These are phyloP conservation scores for Letharia lupina DNA, from an alignment of 495 filamentous ascomycete genomes.

Conservation along the genomic window DNA sequence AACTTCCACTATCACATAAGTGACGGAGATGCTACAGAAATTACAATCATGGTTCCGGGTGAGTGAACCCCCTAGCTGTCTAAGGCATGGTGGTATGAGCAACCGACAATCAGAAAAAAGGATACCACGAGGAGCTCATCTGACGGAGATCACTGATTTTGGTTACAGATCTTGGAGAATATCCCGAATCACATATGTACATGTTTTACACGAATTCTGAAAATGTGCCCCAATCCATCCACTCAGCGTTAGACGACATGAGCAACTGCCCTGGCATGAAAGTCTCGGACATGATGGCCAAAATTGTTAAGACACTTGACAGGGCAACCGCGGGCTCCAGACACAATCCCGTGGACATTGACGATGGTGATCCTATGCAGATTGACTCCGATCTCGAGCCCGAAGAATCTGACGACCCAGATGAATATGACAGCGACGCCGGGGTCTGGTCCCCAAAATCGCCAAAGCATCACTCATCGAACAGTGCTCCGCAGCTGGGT, in stretches of 20 bases:
- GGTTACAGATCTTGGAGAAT: slow-evolving; percentile 50
- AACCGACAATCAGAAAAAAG: too few relatives aligned
- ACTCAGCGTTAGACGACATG: slow-evolving; percentile 39
- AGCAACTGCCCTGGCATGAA: slow-evolving; percentile 26
- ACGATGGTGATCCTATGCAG: slow-evolving; percentile 19
- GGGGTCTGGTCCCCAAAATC: slow-evolving; percentile 20
- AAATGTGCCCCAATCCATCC: slow-evolving; percentile 38
- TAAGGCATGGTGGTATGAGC: background rate
- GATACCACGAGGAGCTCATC: background rate
- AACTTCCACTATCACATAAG: slow-evolving; percentile 41
- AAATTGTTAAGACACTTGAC: slow-evolving; percentile 35
- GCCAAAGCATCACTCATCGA: slow-evolving; percentile 2
- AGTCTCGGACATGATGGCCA: slow-evolving; percentile 32
- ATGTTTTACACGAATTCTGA: slow-evolving; percentile 51
- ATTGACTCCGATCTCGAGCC: slow-evolving; percentile 20
- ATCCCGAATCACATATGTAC: slow-evolving; percentile 53
- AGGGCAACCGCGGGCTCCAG: slow-evolving; percentile 25
- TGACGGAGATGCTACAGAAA: slow-evolving; percentile 32
- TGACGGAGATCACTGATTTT: slow-evolving; percentile 21
- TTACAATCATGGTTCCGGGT: slow-evolving; percentile 51
- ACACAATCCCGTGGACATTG: slow-evolving; percentile 15
- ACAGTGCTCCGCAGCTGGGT: slow-evolving; percentile 19
- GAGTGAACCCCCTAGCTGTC: slow-evolving; percentile 20
- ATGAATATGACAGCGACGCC: slow-evolving; percentile 29
- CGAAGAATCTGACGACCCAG: slow-evolving; percentile 26